Evolutionary conservation across 208 protist species (phyloP).

Genomic region (Acanthamoeba triangularis): DNA sequence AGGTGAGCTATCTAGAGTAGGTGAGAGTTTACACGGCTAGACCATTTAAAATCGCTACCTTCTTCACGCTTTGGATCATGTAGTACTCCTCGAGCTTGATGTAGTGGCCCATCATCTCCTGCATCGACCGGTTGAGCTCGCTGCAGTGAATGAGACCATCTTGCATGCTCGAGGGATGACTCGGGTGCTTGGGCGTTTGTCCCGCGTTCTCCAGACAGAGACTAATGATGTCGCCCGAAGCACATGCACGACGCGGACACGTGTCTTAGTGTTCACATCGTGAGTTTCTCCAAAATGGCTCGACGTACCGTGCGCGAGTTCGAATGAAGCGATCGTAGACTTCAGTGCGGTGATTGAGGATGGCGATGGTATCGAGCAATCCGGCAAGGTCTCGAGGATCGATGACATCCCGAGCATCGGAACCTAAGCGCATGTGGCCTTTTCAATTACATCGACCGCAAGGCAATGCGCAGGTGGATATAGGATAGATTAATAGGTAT

Average conservation of each 20-base stretch:
- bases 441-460: background rate
- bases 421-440: slow-evolving; percentile 34
- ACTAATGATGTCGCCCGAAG: background rate
- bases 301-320: slow-evolving; percentile 21
- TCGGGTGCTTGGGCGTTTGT: background rate
- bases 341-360: slow-evolving; percentile 73
- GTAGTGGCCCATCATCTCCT: slow-evolving; percentile 74
- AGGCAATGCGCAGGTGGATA: background rate
- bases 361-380: slow-evolving; percentile 64
- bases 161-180: background rate
- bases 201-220: slow-evolving; percentile 9
- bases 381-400: slow-evolving; percentile 61
- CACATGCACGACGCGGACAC: background rate
- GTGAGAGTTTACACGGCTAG: background rate
- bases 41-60: background rate
- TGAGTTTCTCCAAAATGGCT: background rate
- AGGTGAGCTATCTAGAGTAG: background rate
- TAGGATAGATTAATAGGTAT: slow-evolving; percentile 35
- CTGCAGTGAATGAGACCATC: slow-evolving; percentile 60
- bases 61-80: slow-evolving; percentile 72
- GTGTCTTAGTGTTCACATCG: too few species aligned
- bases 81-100: slow-evolving; percentile 68
- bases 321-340: slow-evolving; percentile 74
- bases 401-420: background rate
- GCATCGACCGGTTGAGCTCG: slow-evolving; percentile 63